A percentile compares a stretch with the other conserved stretches of the same genome.
Conservation (phyloP, 495 filamentous ascomycete species). For the Diplogelasinospora grovesii region DNA sequence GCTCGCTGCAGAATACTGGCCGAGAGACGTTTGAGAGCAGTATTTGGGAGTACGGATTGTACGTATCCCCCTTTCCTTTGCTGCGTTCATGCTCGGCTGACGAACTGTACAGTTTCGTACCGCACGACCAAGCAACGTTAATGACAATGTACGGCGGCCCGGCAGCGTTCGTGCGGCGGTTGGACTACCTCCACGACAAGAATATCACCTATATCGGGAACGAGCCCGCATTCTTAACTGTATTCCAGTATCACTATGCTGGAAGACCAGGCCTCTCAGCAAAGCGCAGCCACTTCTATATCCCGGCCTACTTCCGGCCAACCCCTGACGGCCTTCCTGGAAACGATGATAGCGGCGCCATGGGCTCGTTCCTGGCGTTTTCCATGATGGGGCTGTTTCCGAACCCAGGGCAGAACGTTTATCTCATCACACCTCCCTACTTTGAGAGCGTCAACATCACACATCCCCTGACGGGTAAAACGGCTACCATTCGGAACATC, state of each 20-base stretch:
- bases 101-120: slow-evolving; percentile 49
- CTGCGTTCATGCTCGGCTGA: too few species aligned
- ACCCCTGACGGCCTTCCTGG: slow-evolving; percentile 57
- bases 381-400: slow-evolving; percentile 72
- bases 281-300: slow-evolving; percentile 56
- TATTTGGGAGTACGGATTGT: slow-evolving; percentile 66
- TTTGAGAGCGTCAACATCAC: slow-evolving; percentile 60
- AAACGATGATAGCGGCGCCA: slow-evolving; percentile 67
- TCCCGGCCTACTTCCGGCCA: slow-evolving; percentile 58
- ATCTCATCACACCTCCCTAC: slow-evolving; percentile 61
- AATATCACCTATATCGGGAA: slow-evolving; percentile 67
- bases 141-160: slow-evolving; percentile 57
- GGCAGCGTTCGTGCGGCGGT: slow-evolving; percentile 50
- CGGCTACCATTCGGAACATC: slow-evolving; percentile 50
- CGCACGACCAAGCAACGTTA: slow-evolving; percentile 61
- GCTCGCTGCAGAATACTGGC: slow-evolving; percentile 56
- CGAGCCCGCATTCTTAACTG: slow-evolving; percentile 63
- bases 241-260: slow-evolving; percentile 67
- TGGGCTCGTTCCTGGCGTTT: slow-evolving; percentile 64
- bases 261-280: slow-evolving; percentile 60
- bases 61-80: slow-evolving; percentile 23
- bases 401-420: slow-evolving; percentile 67
- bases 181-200: slow-evolving; percentile 58
- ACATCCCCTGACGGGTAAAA: slow-evolving; percentile 53
- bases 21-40: slow-evolving; percentile 66